Conservation (phyloP, 441 rosid species). For the Iberis amara region DNA sequence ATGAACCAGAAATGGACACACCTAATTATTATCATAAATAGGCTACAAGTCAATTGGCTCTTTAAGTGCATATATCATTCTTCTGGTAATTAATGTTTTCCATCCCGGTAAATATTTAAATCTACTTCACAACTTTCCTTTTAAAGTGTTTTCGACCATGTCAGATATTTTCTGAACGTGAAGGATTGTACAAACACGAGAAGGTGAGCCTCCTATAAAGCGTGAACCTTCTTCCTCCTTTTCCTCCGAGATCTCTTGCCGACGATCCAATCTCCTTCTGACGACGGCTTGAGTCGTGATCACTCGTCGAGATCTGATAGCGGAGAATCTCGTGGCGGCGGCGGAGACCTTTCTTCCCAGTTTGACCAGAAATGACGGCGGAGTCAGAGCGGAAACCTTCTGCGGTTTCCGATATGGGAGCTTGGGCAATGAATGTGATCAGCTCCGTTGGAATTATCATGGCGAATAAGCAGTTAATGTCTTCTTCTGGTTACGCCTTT, state of each 20-base stretch:
- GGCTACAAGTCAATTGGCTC: no score
- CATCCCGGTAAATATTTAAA: no score
- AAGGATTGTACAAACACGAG: not conserved
- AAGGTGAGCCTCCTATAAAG: slow-evolving; percentile 26
- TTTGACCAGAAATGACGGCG: slow-evolving; percentile 26
- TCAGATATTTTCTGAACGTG: slow-evolving; percentile 20
- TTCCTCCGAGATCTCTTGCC: not conserved
- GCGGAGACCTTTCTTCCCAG: not conserved
- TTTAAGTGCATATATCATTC: no score
- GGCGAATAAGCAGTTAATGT: slow-evolving; percentile 87
- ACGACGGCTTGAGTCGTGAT: not conserved
- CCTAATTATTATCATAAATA: no score
- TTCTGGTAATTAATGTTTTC: no score
- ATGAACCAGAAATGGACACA: no score
- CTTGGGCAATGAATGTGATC: slow-evolving; percentile 85
- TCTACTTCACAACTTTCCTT: not conserved
- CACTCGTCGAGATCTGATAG: slow-evolving; percentile 1
- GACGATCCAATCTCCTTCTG: not conserved
- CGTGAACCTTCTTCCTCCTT: slow-evolving; percentile 14
- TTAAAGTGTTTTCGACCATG: not conserved
- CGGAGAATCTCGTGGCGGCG: not conserved
- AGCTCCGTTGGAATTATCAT: slow-evolving; percentile 82
- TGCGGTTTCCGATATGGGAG: slow-evolving; percentile 69
- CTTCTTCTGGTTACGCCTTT: slow-evolving; percentile 60
- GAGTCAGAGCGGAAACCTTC: slow-evolving; percentile 32